Evolutionary conservation across 305 asterid genomes (phyloP).

Genomic region (Salvia sclarea): DNA sequence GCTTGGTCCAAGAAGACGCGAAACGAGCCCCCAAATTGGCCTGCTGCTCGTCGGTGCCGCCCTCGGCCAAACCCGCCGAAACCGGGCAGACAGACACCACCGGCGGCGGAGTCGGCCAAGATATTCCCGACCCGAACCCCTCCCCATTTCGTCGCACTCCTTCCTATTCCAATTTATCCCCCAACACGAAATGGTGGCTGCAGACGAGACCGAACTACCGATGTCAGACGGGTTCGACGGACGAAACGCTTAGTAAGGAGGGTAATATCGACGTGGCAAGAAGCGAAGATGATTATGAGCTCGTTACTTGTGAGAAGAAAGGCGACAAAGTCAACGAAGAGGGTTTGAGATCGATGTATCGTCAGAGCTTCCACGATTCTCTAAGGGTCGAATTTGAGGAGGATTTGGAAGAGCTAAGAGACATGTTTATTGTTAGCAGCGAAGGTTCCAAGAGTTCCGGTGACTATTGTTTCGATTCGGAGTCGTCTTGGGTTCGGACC

Average conservation of each 20-base stretch:
- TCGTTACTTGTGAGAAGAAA: slow-evolving; percentile 29
- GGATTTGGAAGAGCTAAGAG: slow-evolving; percentile 17
- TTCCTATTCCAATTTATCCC: slow-evolving; percentile 63
- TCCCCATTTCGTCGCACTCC: slow-evolving; percentile 46
- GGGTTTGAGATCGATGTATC: slow-evolving; percentile 27
- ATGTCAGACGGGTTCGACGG: slow-evolving; percentile 42
- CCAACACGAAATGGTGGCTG: slow-evolving; percentile 87
- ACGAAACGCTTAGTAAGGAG: slow-evolving; percentile 40
- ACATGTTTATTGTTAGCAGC: slow-evolving; percentile 13
- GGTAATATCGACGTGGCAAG: slow-evolving; percentile 32
- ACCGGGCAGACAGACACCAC: slow-evolving; percentile 38
- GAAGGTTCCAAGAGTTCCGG: slow-evolving; percentile 31
- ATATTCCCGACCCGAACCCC: slow-evolving; percentile 38
- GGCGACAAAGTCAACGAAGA: slow-evolving; percentile 35
- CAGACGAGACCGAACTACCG: slow-evolving; percentile 55
- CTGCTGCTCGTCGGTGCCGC: slow-evolving; percentile 60
- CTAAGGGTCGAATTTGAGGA: slow-evolving; percentile 11
- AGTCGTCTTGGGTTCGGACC: slow-evolving; percentile 54
- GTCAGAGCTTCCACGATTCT: slow-evolving; percentile 27
- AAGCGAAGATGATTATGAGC: slow-evolving; percentile 31
- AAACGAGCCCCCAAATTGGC: slow-evolving; percentile 93
- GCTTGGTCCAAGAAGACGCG: slow-evolving; percentile 93
- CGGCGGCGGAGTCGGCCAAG: slow-evolving; percentile 47
- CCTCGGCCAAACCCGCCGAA: slow-evolving; percentile 47
- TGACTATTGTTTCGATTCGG: slow-evolving; percentile 49